These are phyloP conservation scores for Diophrys sp. DNA, from an alignment of 73 alveolate species.

Conservation along the genomic window DNA sequence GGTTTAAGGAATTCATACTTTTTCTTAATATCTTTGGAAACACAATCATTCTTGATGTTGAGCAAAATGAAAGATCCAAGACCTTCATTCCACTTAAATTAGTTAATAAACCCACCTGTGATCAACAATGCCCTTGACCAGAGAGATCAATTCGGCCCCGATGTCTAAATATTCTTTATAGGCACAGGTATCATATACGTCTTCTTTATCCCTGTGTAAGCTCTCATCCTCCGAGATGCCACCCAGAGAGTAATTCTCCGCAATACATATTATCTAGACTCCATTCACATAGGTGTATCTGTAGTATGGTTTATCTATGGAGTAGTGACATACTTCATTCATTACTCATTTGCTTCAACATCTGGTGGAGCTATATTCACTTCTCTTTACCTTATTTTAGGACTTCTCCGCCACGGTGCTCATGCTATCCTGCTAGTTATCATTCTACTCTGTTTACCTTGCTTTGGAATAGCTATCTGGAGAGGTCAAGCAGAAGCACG, in stretches of 20 bases:
- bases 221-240: not conserved
- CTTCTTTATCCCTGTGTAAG: not conserved
- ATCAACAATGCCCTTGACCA: too few relatives aligned
- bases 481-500: not conserved
- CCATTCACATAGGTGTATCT: not conserved
- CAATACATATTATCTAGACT: not conserved
- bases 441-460: not conserved
- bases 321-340: not conserved
- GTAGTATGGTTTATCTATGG: slow-evolving; percentile 2
- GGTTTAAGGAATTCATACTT: too few relatives aligned
- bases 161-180: too few relatives aligned
- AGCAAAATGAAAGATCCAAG: too few relatives aligned
- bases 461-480: not conserved
- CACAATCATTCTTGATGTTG: too few relatives aligned
- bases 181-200: not conserved
- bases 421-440: not conserved
- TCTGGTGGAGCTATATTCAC: not conserved
- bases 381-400: not conserved
- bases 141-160: too few relatives aligned
- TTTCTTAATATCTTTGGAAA: too few relatives aligned
- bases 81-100: too few relatives aligned
- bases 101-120: too few relatives aligned
- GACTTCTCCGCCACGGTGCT: not conserved
- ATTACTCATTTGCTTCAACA: not conserved
- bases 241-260: not conserved